phyloP scores from a whole-genome alignment of 768 basidiomycete genomes.

The Roridomyces roridus region DNA sequence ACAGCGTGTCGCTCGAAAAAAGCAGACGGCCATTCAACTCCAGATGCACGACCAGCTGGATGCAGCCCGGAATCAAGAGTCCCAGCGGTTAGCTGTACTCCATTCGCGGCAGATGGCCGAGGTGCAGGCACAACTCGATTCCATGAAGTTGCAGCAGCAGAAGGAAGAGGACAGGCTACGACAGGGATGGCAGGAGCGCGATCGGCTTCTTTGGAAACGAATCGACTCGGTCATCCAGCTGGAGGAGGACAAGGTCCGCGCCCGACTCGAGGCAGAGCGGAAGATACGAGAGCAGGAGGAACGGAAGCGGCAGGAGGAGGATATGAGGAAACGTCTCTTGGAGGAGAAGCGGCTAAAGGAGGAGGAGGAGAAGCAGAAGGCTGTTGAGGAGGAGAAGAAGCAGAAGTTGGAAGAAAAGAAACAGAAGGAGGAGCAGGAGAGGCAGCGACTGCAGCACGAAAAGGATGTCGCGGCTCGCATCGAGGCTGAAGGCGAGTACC shows the following conservation, averaged over 20 bases:
- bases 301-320: slow-evolving; percentile 52
- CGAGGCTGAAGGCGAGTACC: slow-evolving; percentile 43
- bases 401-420: slow-evolving; percentile 48
- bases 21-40: slow-evolving; percentile 39
- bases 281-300: slow-evolving; percentile 56
- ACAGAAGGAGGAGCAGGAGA: slow-evolving; percentile 43
- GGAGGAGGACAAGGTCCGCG: slow-evolving; percentile 66
- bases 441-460: slow-evolving; percentile 39
- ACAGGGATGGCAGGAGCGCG: slow-evolving; percentile 57
- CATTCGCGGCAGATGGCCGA: slow-evolving; percentile 60
- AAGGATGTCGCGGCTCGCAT: slow-evolving; percentile 42
- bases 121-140: slow-evolving; percentile 51
- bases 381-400: slow-evolving; percentile 47
- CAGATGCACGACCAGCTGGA: slow-evolving; percentile 52
- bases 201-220: slow-evolving; percentile 58
- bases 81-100: slow-evolving; percentile 41
- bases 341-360: slow-evolving; percentile 53
- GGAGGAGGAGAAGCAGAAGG: slow-evolving; percentile 52
- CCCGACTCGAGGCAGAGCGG: slow-evolving; percentile 61
- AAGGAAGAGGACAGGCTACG: slow-evolving; percentile 51
- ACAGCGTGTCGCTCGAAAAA: slow-evolving; percentile 53
- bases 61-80: slow-evolving; percentile 40
- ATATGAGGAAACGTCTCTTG: slow-evolving; percentile 43
- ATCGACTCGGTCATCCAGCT: slow-evolving; percentile 67
- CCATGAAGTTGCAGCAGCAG: slow-evolving; percentile 50